phyloP scores from a whole-genome alignment of 306 rosid species.

The Prunus dulcis region DNA sequence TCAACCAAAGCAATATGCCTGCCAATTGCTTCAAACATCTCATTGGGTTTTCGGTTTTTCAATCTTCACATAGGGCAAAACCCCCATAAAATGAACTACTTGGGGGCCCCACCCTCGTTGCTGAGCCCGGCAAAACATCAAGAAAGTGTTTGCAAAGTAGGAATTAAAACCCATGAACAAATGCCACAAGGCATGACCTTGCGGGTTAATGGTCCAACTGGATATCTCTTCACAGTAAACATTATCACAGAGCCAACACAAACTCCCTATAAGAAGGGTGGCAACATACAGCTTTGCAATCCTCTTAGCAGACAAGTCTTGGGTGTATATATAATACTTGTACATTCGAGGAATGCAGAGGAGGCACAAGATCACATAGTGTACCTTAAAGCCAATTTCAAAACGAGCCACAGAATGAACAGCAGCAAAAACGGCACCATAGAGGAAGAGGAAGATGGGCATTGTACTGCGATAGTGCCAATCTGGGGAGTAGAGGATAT shows the following conservation, averaged over 20 bases:
- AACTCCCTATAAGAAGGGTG: constrained; percentile 57
- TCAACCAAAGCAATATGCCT: constrained; percentile 20
- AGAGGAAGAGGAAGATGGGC: constrained; percentile 81
- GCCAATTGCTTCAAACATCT: constrained; percentile 26
- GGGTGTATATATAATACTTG: constrained; percentile 74
- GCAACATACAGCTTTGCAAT: constrained; percentile 55
- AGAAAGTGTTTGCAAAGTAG: constrained; percentile 76
- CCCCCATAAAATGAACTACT: constrained; percentile 51
- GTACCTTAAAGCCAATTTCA: constrained; percentile 70
- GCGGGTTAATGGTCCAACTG: constrained; percentile 58
- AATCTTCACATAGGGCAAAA: constrained; percentile 75
- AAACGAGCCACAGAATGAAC: constrained; percentile 55
- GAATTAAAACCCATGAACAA: constrained; percentile 69
- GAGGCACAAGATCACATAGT: constrained; percentile 58
- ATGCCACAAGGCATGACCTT: constrained; percentile 91
- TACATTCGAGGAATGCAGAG: constrained; percentile 88
- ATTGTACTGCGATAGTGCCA: constrained; percentile 87
- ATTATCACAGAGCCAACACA: constrained; percentile 61
- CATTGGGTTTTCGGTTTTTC: constrained; percentile 66
- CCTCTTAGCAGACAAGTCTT: constrained; percentile 52
- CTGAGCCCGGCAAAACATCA: constrained; percentile 91
- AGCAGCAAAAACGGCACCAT: constrained; percentile 57
- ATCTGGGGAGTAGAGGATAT: constrained; percentile 84
- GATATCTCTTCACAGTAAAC: constrained; percentile 67
- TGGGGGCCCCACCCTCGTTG: constrained; percentile 73